phyloP scores from a whole-genome alignment of 2,329 filamentous ascomycete genomes.

The Cordyceps tenuipes region DNA sequence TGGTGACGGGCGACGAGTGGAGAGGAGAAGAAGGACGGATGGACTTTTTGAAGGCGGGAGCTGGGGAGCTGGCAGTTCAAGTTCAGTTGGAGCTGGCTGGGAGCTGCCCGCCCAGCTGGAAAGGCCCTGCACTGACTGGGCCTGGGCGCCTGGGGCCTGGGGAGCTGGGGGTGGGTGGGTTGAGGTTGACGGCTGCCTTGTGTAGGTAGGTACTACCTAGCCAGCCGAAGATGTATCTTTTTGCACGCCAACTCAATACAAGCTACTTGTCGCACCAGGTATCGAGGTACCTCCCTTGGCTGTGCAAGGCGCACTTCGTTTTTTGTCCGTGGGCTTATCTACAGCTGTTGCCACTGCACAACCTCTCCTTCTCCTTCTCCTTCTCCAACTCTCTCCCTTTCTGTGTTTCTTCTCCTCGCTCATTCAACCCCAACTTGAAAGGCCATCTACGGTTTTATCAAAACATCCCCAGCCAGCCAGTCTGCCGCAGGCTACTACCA shows the following conservation, averaged over 20 bases:
- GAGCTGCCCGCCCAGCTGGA: too few species aligned
- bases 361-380: not conserved
- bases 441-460: not conserved
- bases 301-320: not conserved
- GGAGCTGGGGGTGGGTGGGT: not conserved
- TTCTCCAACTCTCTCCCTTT: not conserved
- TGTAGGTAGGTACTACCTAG: too few species aligned
- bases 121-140: too few species aligned
- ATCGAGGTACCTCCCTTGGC: not conserved
- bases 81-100: not conserved
- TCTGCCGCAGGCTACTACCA: not conserved
- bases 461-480: not conserved
- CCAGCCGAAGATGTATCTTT: not conserved
- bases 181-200: not conserved
- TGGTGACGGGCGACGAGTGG: slow-evolving; percentile 13
- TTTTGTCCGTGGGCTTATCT: not conserved
- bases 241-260: not conserved
- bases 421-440: not conserved
- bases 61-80: not conserved
- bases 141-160: too few species aligned
- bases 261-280: not conserved
- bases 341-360: not conserved
- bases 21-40: slow-evolving; percentile 8
- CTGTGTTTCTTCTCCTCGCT: not conserved
- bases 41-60: not conserved